phyloP scores from a whole-genome alignment of 371 early-diverging fungal genomes.

The Funneliformis caledonium region DNA sequence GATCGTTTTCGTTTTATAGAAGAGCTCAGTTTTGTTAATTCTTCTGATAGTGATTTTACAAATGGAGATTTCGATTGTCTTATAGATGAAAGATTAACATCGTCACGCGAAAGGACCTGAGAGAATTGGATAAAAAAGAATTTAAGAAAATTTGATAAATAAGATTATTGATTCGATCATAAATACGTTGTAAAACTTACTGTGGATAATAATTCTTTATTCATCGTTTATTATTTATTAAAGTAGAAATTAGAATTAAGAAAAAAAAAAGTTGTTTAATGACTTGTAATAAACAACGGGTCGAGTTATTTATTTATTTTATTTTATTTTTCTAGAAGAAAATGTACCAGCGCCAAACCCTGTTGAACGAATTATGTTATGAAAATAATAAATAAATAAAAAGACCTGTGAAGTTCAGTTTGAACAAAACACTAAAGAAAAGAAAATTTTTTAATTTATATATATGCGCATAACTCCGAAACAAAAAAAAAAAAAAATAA shows the following conservation, averaged over 20 bases:
- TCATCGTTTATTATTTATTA: background rate
- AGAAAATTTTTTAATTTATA: no score
- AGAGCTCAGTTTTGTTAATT: background rate
- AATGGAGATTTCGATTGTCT: background rate
- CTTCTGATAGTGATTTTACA: no score
- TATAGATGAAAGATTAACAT: background rate
- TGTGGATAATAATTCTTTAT: background rate
- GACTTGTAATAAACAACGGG: background rate
- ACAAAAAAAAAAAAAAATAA: no score
- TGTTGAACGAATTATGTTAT: background rate
- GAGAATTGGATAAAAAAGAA: background rate
- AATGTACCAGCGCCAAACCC: background rate
- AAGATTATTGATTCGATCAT: background rate
- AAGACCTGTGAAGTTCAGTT: background rate
- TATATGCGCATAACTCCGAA: no score
- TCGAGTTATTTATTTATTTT: background rate
- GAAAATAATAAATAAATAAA: background rate
- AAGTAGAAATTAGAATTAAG: background rate
- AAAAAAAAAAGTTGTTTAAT: background rate
- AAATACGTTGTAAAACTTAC: background rate
- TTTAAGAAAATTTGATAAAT: background rate
- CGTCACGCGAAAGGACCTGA: background rate
- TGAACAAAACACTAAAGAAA: no score
- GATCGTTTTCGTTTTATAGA: background rate
- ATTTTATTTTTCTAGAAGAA: background rate